Conservation (phyloP, 306 rosid genomes). For the Echinosophora koreensis region DNA sequence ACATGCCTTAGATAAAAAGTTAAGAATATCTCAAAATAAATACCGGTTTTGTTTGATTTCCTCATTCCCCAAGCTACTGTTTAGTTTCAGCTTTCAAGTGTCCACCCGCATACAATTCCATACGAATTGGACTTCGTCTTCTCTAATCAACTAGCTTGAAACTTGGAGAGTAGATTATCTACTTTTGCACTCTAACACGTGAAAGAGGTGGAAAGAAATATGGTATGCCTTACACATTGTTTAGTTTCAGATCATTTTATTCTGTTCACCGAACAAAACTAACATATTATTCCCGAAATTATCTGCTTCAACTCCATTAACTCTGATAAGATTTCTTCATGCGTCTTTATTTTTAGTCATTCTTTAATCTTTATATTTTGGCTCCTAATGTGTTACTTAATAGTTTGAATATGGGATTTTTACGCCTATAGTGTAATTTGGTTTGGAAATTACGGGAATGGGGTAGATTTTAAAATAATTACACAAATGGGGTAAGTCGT, state of each 20-base stretch:
- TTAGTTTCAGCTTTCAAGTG: neutral
- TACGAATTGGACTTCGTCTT: constrained; percentile 28
- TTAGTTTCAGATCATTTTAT: neutral
- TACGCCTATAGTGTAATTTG: too few relatives aligned
- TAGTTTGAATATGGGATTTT: neutral
- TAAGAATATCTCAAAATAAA: neutral
- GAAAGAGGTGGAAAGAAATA: constrained; percentile 8
- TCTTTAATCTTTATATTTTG: neutral
- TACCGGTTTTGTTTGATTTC: neutral
- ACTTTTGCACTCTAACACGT: neutral
- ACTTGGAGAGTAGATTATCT: neutral
- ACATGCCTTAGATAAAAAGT: too few relatives aligned
- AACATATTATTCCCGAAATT: neutral
- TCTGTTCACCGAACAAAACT: too few relatives aligned
- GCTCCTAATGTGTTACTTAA: neutral
- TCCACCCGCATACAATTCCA: neutral
- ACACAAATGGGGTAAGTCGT: too few relatives aligned
- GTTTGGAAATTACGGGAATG: too few relatives aligned
- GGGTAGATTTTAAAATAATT: too few relatives aligned
- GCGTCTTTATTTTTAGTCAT: neutral
- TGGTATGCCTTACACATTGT: constrained; percentile 37
- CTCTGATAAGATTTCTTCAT: neutral
- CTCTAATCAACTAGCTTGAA: constrained; percentile 28
- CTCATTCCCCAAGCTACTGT: neutral
- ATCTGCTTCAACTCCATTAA: neutral